phyloP scores from a whole-genome alignment of 2,329 filamentous ascomycete species.

The Curvularia spicifera region DNA sequence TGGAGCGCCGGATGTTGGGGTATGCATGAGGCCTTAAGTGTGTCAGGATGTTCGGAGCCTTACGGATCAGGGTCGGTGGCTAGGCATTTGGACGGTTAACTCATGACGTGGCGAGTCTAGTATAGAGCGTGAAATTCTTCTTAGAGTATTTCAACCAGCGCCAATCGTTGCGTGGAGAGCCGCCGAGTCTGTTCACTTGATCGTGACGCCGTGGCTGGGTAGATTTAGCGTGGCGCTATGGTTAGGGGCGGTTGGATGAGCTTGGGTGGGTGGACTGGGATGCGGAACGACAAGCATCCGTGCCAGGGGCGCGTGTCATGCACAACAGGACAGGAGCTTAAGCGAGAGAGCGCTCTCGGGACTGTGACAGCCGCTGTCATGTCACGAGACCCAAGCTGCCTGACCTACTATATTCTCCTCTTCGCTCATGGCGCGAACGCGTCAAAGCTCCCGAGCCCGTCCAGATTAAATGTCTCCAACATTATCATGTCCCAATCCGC shows the following conservation, averaged over 20 bases:
- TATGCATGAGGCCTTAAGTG: slow-evolving; percentile 34
- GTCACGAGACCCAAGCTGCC: neutral
- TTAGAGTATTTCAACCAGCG: neutral
- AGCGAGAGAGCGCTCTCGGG: slow-evolving; percentile 11
- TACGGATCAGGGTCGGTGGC: slow-evolving; percentile 29
- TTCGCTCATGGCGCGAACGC: slow-evolving; percentile 8
- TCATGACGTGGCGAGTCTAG: neutral
- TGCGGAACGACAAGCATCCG: slow-evolving; percentile 22
- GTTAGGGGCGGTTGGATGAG: slow-evolving; percentile 9
- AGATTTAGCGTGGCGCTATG: slow-evolving; percentile 5
- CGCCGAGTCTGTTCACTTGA: slow-evolving; percentile 4
- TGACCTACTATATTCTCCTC: neutral
- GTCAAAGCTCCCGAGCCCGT: slow-evolving; percentile 10
- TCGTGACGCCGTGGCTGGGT: slow-evolving; percentile 12
- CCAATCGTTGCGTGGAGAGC: slow-evolving; percentile 17
- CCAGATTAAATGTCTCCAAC: slow-evolving; percentile 23
- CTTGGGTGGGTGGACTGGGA: slow-evolving; percentile 9
- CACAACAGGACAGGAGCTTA: slow-evolving; percentile 4
- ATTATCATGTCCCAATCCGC: slow-evolving; percentile 31
- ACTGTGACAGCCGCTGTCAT: slow-evolving; percentile 16
- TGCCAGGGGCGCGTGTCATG: slow-evolving; percentile 19
- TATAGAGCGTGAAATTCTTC: neutral
- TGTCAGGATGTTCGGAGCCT: slow-evolving; percentile 34
- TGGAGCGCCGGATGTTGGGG: slow-evolving; percentile 33
- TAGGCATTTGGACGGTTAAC: slow-evolving; percentile 11